Evolutionary conservation across 1,284 basidiomycete genomes (phyloP).

Genomic region (Leccinum griseonigrum): DNA sequence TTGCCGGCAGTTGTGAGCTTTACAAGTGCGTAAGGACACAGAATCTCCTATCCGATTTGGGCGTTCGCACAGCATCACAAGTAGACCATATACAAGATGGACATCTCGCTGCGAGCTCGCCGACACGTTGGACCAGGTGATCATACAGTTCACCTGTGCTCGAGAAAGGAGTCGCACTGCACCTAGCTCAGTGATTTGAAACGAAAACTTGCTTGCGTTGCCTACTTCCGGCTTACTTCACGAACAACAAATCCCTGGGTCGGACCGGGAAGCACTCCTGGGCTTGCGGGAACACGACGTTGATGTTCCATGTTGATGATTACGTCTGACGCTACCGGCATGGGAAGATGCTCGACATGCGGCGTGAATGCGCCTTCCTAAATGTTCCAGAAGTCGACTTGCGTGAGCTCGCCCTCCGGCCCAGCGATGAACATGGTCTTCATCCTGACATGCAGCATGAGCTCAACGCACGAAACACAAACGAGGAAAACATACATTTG

Average conservation of each 20-base stretch:
- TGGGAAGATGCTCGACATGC: slow-evolving; percentile 50
- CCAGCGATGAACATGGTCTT: slow-evolving; percentile 71
- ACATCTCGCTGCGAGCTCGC: slow-evolving; percentile 41
- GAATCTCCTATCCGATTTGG: slow-evolving; percentile 51
- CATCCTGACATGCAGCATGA: slow-evolving; percentile 59
- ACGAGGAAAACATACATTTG: slow-evolving; percentile 52
- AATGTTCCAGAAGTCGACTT: slow-evolving; percentile 87
- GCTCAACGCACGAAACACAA: neutral
- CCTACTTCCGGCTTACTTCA: slow-evolving; percentile 69
- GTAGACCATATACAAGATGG: slow-evolving; percentile 63
- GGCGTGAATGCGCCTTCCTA: slow-evolving; percentile 74
- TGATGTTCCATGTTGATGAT: slow-evolving; percentile 81
- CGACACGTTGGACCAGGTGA: slow-evolving; percentile 61
- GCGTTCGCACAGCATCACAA: slow-evolving; percentile 48
- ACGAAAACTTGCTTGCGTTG: slow-evolving; percentile 48
- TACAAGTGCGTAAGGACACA: slow-evolving; percentile 77
- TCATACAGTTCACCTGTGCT: slow-evolving; percentile 63
- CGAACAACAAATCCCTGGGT: slow-evolving; percentile 77
- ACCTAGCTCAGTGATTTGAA: slow-evolving; percentile 72
- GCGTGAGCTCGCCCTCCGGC: slow-evolving; percentile 74
- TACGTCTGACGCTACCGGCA: slow-evolving; percentile 80
- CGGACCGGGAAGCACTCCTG: slow-evolving; percentile 71
- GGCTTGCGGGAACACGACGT: slow-evolving; percentile 72
- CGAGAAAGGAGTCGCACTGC: slow-evolving; percentile 44
- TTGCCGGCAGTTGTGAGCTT: slow-evolving; percentile 47